Base-by-base conservation (phyloP, 129 eudicot genomes). In the Saposhnikovia divaricata region DNA sequence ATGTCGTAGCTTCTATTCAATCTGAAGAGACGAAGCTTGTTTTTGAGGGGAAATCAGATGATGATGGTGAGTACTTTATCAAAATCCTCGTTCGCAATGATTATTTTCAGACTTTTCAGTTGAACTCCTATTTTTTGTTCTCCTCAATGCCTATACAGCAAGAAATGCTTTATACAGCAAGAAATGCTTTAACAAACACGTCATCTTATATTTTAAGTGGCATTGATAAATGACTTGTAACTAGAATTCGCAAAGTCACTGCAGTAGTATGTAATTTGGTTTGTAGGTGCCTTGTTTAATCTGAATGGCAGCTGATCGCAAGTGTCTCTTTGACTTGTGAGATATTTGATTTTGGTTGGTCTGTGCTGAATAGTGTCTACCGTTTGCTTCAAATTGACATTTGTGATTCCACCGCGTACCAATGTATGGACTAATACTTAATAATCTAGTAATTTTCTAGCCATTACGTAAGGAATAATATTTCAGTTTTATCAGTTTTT, bases 1-100 rank as follows among this genome's bases (percentile, higher is more conserved):
- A 89, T 81, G 69, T 91, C 53, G 81, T 80, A 45, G 81, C 85
- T 78, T 88, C 98, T 39, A 59, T 93, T 50, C 90, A 87, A 83
- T 88, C 89, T 43, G 92, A 89, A 59, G 93, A 93, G 80, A 83
- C 87, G 78, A 91, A 93, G 93, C 96, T 91, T 85, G 79, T 84
- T 85, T 68, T 93, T 83, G 96, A 88, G 53, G 95, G 92, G 39
- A 79, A 82, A 38, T 83, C 89, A 46, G 78, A 83, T 59, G 80
- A 86, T 65, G 83, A 83, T 55, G 98, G 98, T 91, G 81, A 71
- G 75, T 74, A 37, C 45, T 76, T 12, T 66, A 68, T 68, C 42
- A 25, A 21, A 43, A 16, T 47, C 46, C 78, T n/a, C 16, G 14
- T 59, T 59, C 10, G 14, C 34, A 61, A 31, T 27, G 39, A 31